Evolutionary conservation across 139 green algal genomes (phyloP).

Genomic region (Chlorella vulgaris): DNA sequence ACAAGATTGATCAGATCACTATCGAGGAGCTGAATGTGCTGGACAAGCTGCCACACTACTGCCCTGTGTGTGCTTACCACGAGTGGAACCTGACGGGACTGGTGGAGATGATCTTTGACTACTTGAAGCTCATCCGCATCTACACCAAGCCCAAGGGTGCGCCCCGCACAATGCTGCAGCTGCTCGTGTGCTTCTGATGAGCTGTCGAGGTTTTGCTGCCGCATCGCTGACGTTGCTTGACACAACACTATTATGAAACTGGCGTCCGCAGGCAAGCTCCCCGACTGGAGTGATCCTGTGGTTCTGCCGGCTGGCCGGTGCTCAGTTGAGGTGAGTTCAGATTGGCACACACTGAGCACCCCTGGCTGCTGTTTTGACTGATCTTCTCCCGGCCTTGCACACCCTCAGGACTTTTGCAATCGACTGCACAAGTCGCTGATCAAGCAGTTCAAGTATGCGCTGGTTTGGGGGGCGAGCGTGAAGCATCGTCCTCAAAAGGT

Average conservation of each 20-base stretch:
- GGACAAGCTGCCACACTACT: slow-evolving; percentile 95
- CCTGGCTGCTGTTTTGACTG: neutral
- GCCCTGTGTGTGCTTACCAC: slow-evolving; percentile 89
- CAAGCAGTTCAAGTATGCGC: slow-evolving; percentile 96
- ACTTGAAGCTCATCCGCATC: slow-evolving; percentile 91
- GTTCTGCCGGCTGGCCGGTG: slow-evolving; percentile 67
- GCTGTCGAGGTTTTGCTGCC: too few relatives aligned
- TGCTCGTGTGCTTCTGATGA: too few relatives aligned
- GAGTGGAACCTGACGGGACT: slow-evolving; percentile 94
- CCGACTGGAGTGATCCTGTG: slow-evolving; percentile 98
- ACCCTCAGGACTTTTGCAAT: slow-evolving; percentile 87
- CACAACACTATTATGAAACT: too few relatives aligned
- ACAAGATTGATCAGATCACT: slow-evolving; percentile 94
- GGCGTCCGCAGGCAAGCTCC: slow-evolving; percentile 87
- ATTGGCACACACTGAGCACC: neutral
- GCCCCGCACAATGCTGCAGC: neutral
- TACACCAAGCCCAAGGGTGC: slow-evolving; percentile 92
- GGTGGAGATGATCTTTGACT: slow-evolving; percentile 97
- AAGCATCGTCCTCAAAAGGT: slow-evolving; percentile 95
- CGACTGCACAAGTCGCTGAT: slow-evolving; percentile 78
- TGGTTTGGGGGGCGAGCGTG: slow-evolving; percentile 86
- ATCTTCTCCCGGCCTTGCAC: neutral
- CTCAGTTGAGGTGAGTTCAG: slow-evolving; percentile 77
- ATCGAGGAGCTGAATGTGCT: slow-evolving; percentile 95
- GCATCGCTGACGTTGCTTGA: too few relatives aligned